Evolutionary conservation across 1,139 yeast species (phyloP), one percentile per base, ranked within the genome.

Genomic region (Debaryomyces fabryi): DNA sequence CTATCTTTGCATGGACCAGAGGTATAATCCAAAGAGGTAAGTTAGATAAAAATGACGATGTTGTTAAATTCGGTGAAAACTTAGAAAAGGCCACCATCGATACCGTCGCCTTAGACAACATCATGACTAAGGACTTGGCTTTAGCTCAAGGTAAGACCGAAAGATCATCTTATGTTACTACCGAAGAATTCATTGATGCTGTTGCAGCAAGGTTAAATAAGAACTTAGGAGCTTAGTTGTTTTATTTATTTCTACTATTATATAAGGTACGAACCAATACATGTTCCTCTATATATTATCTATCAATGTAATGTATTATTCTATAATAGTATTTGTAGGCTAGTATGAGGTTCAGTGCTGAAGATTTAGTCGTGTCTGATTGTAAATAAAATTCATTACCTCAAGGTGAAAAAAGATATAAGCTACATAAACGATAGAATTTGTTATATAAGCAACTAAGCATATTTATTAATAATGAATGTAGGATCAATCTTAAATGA

Each of bases 101-200:
- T 62, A 89, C 97, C 39, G 98, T 92, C 45, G 82, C 85, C 49
- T 76, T 77, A 47, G 97, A 91, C 63, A 88, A 88, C 49, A 84
- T 85, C 64, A 91, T 92, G 97, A 92, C 98, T 65, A 92, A 92
- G 78, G 98, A 92, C 68, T 81, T 92, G 67, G 96, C 97, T 12
- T 79, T 92, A 57, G 86, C 96, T 49, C 81, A 85, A 61, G 96
- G 96, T 56, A 86, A 84, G 74, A 87, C 95, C 53, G 89, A 86
- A 58, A 82, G 96, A 67, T 71, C 81, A 25, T 69, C 86, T 33
- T 92, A 88, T 59, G 97, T 90, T 40, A 86, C 93, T 50, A 92
- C 97, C 49, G 91, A 87, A 67, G 97, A 89, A 71, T 92, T 90
- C 71, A 81, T 92, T 58, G 93, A 88, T 58, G 90, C 89, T 34